phyloP scores from a whole-genome alignment of 2,329 filamentous ascomycete species.

The Ophiostoma sp. region DNA sequence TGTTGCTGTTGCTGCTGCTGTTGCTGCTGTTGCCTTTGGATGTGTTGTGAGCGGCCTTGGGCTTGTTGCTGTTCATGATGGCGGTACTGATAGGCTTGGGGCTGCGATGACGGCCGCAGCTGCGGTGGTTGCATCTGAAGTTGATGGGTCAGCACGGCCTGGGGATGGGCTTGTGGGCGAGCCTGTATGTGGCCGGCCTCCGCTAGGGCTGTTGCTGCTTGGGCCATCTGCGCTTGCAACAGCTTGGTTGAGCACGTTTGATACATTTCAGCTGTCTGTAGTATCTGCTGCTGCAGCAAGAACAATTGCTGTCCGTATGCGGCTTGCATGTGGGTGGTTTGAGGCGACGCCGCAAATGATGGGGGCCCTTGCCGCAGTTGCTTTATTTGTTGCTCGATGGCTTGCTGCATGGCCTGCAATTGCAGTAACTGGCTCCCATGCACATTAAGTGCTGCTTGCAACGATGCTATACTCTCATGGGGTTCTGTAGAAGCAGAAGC shows the following conservation, averaged over 20 bases:
- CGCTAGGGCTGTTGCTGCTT: background rate
- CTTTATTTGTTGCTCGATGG: background rate
- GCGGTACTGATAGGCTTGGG: conserved; percentile 16
- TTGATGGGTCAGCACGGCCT: background rate
- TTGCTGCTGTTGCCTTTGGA: conserved; percentile 9
- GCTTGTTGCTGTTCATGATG: conserved; percentile 21
- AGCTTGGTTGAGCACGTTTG: background rate
- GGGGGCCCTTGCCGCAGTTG: background rate
- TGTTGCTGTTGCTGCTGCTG: background rate
- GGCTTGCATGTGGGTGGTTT: background rate
- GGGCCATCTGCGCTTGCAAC: background rate
- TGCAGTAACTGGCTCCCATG: background rate
- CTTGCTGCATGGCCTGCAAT: background rate
- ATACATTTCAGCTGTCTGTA: background rate
- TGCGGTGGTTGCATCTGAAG: conserved; percentile 19
- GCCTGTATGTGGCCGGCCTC: background rate
- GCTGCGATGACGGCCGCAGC: conserved; percentile 8
- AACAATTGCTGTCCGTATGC: background rate
- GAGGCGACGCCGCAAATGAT: background rate
- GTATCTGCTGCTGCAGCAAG: background rate
- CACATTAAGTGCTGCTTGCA: background rate
- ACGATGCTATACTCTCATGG: background rate
- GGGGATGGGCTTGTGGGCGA: background rate
- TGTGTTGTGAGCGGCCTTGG: background rate
- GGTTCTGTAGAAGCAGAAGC: background rate